Evolutionary conservation across 768 basidiomycete genomes (phyloP).

Genomic region (Tylopilus vinaceipallidus): DNA sequence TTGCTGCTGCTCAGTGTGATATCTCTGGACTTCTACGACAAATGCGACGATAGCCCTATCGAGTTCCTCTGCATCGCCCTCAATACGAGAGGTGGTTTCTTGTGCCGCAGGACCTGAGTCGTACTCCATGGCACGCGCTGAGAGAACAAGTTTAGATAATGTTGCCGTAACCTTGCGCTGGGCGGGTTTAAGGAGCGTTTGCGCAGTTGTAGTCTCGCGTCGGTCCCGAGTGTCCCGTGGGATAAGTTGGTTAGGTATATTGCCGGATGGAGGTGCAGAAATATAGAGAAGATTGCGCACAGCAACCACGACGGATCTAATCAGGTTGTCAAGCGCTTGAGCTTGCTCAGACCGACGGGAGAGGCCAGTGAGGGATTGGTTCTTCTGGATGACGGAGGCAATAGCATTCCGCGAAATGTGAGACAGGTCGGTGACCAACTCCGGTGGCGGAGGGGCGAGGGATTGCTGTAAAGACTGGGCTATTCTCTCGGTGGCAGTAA

Average conservation of each 20-base stretch:
- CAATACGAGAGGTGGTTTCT: slow-evolving; percentile 68
- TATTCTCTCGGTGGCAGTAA: slow-evolving; percentile 66
- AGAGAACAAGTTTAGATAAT: slow-evolving; percentile 84
- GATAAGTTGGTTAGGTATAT: slow-evolving; percentile 56
- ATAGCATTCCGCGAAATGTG: slow-evolving; percentile 58
- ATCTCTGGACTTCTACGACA: slow-evolving; percentile 65
- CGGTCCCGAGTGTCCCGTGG: slow-evolving; percentile 48
- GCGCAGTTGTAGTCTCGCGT: slow-evolving; percentile 42
- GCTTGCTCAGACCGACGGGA: slow-evolving; percentile 54
- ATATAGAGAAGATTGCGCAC: slow-evolving; percentile 77
- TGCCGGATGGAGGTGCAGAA: slow-evolving; percentile 55
- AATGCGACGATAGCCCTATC: slow-evolving; percentile 69
- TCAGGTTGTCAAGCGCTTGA: slow-evolving; percentile 57
- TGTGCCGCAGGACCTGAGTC: slow-evolving; percentile 62
- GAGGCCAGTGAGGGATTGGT: slow-evolving; percentile 46
- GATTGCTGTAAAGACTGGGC: slow-evolving; percentile 64
- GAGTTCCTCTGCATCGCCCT: slow-evolving; percentile 73
- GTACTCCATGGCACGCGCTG: slow-evolving; percentile 86
- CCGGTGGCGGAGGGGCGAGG: slow-evolving; percentile 55
- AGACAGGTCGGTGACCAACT: slow-evolving; percentile 60
- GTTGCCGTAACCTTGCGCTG: slow-evolving; percentile 88
- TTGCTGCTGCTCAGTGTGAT: slow-evolving; percentile 37
- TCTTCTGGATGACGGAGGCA: slow-evolving; percentile 54
- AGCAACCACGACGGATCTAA: slow-evolving; percentile 61
- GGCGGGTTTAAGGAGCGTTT: slow-evolving; percentile 69